A percentile compares a stretch with the other conserved stretches of the same genome.
These are phyloP conservation scores for Pulveroboletus sp. DNA, from an alignment of 768 basidiomycete species.

Conservation along the genomic window DNA sequence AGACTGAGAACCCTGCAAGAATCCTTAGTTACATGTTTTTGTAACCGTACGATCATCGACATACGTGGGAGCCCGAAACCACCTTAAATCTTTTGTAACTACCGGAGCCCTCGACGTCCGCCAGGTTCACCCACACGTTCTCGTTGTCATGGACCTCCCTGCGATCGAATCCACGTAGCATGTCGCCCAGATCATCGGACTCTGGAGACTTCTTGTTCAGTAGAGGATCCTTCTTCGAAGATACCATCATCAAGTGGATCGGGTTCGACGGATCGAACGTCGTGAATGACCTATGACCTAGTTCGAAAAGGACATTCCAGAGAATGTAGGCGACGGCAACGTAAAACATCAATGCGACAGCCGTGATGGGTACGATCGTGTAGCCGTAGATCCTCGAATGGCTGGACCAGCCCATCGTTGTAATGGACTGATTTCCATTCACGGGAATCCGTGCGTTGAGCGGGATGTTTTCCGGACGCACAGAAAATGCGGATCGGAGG, in stretches of 20 bases:
- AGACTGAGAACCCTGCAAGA: too few species aligned
- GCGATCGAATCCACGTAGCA: not conserved
- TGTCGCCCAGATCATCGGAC: not conserved
- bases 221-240: not conserved
- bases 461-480: not conserved
- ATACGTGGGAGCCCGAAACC: not conserved
- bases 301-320: not conserved
- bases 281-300: not conserved
- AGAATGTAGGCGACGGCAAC: slow-evolving; percentile 8
- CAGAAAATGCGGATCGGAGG: slow-evolving; percentile 10
- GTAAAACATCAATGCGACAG: slow-evolving; percentile 4
- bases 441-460: not conserved
- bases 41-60: not conserved
- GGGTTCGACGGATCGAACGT: slow-evolving; percentile 7
- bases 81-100: slow-evolving; percentile 11
- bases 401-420: slow-evolving; percentile 3
- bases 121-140: not conserved
- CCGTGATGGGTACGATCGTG: slow-evolving; percentile 4
- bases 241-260: slow-evolving; percentile 5
- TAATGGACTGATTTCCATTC: not conserved
- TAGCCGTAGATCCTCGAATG: not conserved
- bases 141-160: not conserved
- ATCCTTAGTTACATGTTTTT: not conserved
- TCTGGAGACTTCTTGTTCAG: not conserved
- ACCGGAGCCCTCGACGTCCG: not conserved